These are phyloP conservation scores for Colletotrichum trifolii DNA, from an alignment of 2,329 filamentous ascomycete genomes.

Conservation along the genomic window DNA sequence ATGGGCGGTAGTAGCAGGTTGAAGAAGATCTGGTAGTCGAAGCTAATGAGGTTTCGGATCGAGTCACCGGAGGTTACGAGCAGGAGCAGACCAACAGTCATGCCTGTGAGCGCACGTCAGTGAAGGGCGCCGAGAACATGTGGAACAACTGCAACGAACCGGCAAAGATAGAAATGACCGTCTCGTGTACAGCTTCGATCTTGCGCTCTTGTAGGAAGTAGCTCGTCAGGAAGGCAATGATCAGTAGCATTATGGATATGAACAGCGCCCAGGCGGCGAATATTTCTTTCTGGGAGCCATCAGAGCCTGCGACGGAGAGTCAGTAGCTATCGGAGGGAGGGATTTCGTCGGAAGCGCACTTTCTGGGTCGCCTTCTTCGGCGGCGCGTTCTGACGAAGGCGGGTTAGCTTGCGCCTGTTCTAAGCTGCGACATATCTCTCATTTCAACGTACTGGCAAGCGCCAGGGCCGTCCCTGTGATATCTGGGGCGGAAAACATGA, in stretches of 20 bases:
- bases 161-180: conserved; percentile 97
- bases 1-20: conserved; percentile 98
- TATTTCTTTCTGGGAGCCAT: conserved; percentile 80
- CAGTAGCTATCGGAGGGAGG: conserved; percentile 25
- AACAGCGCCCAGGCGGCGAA: conserved; percentile 97
- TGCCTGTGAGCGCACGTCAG: conserved; percentile 66
- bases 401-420: conserved; percentile 21
- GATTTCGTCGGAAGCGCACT: conserved; percentile 22
- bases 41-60: conserved; percentile 91
- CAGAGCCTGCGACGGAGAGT: conserved; percentile 31
- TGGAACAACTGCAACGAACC: conserved; percentile 61
- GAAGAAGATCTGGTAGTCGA: conserved; percentile 99
- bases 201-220: conserved; percentile 97
- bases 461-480: conserved; percentile 24
- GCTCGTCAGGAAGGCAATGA: conserved; percentile 94
- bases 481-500: conserved; percentile 28
- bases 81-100: conserved; percentile 92
- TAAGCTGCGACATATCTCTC: background rate
- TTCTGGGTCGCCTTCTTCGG: conserved; percentile 34
- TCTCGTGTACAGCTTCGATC: conserved; percentile 97
- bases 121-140: background rate
- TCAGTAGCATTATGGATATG: conserved; percentile 94
- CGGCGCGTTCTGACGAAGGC: conserved; percentile 25
- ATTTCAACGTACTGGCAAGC: conserved; percentile 24
- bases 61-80: conserved; percentile 83